A percentile compares a stretch with the other conserved stretches of the same genome.
phyloP scores from a whole-genome alignment of 2,329 filamentous ascomycete genomes.

The Colletotrichum godetiae region DNA sequence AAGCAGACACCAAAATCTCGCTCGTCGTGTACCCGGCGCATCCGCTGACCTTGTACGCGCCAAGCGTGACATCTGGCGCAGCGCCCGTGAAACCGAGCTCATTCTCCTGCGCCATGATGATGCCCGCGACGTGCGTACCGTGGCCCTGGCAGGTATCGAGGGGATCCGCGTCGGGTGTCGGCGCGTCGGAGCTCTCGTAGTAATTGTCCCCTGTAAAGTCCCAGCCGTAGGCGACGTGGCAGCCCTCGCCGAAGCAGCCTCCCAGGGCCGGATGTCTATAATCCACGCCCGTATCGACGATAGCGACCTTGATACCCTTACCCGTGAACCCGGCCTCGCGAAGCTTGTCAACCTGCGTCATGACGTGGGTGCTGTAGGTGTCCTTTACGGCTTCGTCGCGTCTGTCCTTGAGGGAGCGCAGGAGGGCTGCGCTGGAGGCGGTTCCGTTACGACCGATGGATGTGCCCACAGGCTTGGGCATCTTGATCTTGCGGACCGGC shows the following conservation, averaged over 20 bases:
- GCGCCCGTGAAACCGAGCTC: constrained; percentile 52
- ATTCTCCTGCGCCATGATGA: constrained; percentile 56
- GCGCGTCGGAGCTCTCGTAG: constrained; percentile 39
- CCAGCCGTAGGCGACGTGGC: constrained; percentile 58
- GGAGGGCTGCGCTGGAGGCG: constrained; percentile 24
- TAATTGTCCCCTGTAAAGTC: constrained; percentile 58
- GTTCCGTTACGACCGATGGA: constrained; percentile 36
- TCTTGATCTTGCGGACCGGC: constrained; percentile 41
- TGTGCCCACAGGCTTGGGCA: constrained; percentile 33
- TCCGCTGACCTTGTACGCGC: constrained; percentile 52
- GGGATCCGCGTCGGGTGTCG: constrained; percentile 53
- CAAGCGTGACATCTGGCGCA: constrained; percentile 53
- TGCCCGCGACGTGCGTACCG: constrained; percentile 58
- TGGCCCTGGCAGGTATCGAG: constrained; percentile 53
- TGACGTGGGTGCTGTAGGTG: constrained; percentile 41
- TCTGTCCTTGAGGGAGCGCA: constrained; percentile 1
- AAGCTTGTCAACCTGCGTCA: constrained; percentile 53
- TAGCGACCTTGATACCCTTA: constrained; percentile 54
- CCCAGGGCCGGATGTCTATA: constrained; percentile 63
- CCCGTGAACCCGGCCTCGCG: constrained; percentile 57
- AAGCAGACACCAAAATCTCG: constrained; percentile 54
- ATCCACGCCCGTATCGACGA: constrained; percentile 57
- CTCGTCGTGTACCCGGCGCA: constrained; percentile 47
- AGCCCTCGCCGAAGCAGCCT: constrained; percentile 62
- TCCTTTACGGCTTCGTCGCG: constrained; percentile 13